Base-by-base conservation (phyloP, 2,329 filamentous ascomycete genomes). In the Ceratocystis harringtonii region DNA sequence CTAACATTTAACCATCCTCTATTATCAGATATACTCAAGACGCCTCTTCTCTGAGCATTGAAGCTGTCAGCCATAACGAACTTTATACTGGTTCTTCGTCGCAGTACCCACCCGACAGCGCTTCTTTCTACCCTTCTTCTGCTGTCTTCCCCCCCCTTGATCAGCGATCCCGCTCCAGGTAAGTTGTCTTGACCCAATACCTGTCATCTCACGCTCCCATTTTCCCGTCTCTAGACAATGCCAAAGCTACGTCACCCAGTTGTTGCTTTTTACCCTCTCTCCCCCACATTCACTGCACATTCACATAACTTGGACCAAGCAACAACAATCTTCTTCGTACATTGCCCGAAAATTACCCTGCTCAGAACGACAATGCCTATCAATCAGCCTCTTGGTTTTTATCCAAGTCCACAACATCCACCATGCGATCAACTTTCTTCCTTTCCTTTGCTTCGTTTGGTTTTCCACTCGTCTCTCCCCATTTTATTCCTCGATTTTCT, bases 161-260 rank as follows among this genome's bases (percentile, higher is more conserved):
- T 75, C 75, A 79, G 70, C 79, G 81, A 73, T 75, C 80, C 71
- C 79, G 80, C 71, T 79, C 80, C 70, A 81, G 76, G 81, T 84
- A 80, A 50, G 66, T 52, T 15, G 52, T 50, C 70, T 80, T 12
- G 7, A n/a, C 17, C 17, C 52, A n/a, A 58, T 58, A 12, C 28
- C 32, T 58, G 7, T 8, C 28, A 58, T 32, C n/a, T 22, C 25
- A 30, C 43, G 15, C n/a, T 41, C 17, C 25, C 30, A 50, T 41
- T 12, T 50, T 3, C 61, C 17, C 12, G 48, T 41, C 28, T 44
- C 32, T 28, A 41, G 2, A n/a, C n/a, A 48, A 45, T 36, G 22
- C 3, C 52, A 32, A 58, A 58, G 52, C 52, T 58, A 62, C 41
- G 41, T 30, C 60, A 45, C 30, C 45, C 41, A 30, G 8, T 45